These are phyloP conservation scores for Gymnopus androsaceus DNA, from an alignment of 1,284 basidiomycete species.

Conservation along the genomic window DNA sequence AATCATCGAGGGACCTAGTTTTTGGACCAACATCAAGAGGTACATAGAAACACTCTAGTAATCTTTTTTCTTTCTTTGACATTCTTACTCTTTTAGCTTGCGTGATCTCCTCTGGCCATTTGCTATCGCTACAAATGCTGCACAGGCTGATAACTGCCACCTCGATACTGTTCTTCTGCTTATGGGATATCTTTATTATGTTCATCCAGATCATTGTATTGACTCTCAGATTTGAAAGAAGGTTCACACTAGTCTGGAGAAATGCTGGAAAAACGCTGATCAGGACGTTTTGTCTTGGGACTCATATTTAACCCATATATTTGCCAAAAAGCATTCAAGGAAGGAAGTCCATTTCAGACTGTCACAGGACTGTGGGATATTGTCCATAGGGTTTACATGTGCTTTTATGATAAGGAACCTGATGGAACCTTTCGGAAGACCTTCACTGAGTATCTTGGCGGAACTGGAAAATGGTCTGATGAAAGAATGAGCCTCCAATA, in stretches of 20 bases:
- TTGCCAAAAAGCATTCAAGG: not conserved
- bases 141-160: conserved; percentile 26
- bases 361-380: not conserved
- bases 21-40: not conserved
- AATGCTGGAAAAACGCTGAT: not conserved
- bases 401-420: no score
- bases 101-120: conserved; percentile 32
- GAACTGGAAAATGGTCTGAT: no score
- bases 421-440: no score
- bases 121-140: conserved; percentile 30
- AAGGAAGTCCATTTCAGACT: not conserved
- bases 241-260: no score
- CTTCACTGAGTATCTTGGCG: no score
- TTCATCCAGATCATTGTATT: not conserved
- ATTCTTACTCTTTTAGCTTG: conserved; percentile 24
- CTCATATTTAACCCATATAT: not conserved
- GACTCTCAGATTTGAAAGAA: no score
- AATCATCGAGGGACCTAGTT: not conserved
- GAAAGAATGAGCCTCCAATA: no score
- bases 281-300: not conserved
- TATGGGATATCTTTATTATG: conserved; percentile 21
- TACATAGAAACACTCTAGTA: not conserved
- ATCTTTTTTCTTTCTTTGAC: not conserved
- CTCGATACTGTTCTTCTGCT: conserved; percentile 30
- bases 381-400: no score